A percentile compares a stretch with the other conserved stretches of the same genome.
Conservation (phyloP, 108 stramenopile genomes). For the Cyclotella kingstonii region DNA sequence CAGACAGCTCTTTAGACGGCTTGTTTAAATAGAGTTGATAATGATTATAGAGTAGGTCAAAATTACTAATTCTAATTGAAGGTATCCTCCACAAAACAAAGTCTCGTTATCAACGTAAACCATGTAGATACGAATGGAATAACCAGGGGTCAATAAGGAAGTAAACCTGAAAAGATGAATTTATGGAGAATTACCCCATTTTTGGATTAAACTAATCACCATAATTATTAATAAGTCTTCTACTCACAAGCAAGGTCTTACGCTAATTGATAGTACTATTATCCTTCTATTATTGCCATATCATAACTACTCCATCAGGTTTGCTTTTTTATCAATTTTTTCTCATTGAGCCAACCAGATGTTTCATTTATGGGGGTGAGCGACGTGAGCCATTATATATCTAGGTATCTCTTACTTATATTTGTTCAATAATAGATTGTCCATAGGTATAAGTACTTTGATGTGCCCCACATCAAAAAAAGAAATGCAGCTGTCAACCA, state of each 20-base stretch:
- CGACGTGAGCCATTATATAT: not conserved
- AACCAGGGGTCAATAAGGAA: slow-evolving; percentile 20
- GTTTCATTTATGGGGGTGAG: not conserved
- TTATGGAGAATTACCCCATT: slow-evolving; percentile 25
- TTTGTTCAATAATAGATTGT: too few relatives aligned
- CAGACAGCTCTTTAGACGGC: not conserved
- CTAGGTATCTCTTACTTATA: not conserved
- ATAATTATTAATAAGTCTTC: not conserved
- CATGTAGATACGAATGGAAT: slow-evolving; percentile 31
- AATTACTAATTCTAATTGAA: slow-evolving; percentile 7
- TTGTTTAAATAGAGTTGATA: not conserved
- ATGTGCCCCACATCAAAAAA: too few relatives aligned
- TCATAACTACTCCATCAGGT: not conserved
- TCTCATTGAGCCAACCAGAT: not conserved
- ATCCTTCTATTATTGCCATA: not conserved
- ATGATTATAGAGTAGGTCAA: slow-evolving; percentile 17
- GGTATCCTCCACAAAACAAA: not conserved
- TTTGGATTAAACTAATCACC: not conserved
- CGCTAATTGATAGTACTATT: too few relatives aligned
- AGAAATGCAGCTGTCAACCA: too few relatives aligned
- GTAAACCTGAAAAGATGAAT: slow-evolving; percentile 21
- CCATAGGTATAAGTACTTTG: too few relatives aligned
- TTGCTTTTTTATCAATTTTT: not conserved
- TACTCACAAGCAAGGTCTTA: not conserved
- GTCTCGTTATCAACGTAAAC: not conserved